A percentile compares a stretch with the other conserved stretches of the same genome.
These are phyloP conservation scores for Penicillium sp. DNA, from an alignment of 2,329 filamentous ascomycete genomes.

Conservation along the genomic window DNA sequence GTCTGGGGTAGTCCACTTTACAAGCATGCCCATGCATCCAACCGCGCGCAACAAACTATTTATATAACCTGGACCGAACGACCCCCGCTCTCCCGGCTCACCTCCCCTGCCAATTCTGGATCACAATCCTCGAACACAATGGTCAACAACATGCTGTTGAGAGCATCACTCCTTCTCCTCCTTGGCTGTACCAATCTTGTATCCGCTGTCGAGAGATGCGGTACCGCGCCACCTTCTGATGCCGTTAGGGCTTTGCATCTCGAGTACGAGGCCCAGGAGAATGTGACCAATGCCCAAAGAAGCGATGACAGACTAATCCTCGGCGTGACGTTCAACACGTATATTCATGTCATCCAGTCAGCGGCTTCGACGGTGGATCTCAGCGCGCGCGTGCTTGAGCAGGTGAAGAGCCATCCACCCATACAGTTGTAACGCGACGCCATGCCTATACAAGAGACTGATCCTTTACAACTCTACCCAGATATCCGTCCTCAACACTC, in stretches of 20 bases:
- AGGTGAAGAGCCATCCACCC: background rate
- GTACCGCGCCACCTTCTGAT: background rate
- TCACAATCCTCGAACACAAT: background rate
- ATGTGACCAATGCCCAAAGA: background rate
- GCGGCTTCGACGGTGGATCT: background rate
- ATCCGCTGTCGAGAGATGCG: background rate
- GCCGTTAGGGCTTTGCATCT: background rate
- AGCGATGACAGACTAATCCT: background rate
- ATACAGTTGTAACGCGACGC: background rate
- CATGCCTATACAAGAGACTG: background rate
- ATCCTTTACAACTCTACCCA: background rate
- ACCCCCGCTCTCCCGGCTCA: background rate
- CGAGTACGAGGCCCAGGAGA: background rate
- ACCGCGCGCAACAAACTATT: background rate
- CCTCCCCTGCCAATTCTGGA: background rate
- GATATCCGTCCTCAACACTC: background rate
- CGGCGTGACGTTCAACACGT: background rate
- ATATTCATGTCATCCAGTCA: slow-evolving; percentile 6
- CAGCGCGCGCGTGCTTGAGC: background rate
- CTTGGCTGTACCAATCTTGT: background rate
- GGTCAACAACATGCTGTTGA: background rate
- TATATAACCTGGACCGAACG: background rate
- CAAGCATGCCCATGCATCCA: background rate
- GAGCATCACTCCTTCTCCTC: background rate
- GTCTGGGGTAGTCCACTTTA: background rate